phyloP scores from a whole-genome alignment of 768 basidiomycete genomes.

The Boletellus ananiceps region DNA sequence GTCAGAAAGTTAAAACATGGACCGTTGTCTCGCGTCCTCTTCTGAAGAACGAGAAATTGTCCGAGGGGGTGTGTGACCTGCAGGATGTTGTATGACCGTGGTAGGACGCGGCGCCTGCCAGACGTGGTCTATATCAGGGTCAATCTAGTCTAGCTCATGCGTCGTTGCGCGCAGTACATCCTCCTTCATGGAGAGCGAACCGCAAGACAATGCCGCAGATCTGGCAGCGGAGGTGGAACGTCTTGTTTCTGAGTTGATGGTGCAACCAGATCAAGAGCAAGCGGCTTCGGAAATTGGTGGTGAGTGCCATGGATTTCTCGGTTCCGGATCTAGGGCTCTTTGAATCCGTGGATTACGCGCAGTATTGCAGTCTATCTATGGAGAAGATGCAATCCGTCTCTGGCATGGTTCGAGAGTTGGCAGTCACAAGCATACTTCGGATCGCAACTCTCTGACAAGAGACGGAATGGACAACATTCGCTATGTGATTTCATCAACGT shows the following conservation, averaged over 20 bases:
- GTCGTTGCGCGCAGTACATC: constrained; percentile 4
- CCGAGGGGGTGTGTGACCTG: too few species aligned
- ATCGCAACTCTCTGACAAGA: constrained; percentile 8
- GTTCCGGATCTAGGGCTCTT: neutral
- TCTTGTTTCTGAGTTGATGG: constrained; percentile 29
- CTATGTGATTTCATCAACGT: constrained; percentile 65
- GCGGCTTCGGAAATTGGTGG: constrained; percentile 48
- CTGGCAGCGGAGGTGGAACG: constrained; percentile 18
- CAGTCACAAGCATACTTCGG: constrained; percentile 5
- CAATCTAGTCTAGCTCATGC: constrained; percentile 1
- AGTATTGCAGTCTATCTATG: constrained; percentile 83
- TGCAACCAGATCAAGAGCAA: constrained; percentile 37
- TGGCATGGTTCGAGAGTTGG: constrained; percentile 42
- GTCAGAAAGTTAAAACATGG: too few species aligned
- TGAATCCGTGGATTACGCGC: neutral
- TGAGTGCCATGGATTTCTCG: constrained; percentile 15
- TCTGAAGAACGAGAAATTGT: too few species aligned
- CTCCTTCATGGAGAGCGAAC: constrained; percentile 16
- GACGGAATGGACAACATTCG: constrained; percentile 43
- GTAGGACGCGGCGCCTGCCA: neutral
- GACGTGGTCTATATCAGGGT: neutral
- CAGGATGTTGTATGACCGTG: neutral
- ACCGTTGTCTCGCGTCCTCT: too few species aligned
- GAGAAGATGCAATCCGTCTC: constrained; percentile 56
- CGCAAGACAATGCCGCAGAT: constrained; percentile 10